Conservation (phyloP, 2,329 filamentous ascomycete species). For the Beauveria australis region DNA sequence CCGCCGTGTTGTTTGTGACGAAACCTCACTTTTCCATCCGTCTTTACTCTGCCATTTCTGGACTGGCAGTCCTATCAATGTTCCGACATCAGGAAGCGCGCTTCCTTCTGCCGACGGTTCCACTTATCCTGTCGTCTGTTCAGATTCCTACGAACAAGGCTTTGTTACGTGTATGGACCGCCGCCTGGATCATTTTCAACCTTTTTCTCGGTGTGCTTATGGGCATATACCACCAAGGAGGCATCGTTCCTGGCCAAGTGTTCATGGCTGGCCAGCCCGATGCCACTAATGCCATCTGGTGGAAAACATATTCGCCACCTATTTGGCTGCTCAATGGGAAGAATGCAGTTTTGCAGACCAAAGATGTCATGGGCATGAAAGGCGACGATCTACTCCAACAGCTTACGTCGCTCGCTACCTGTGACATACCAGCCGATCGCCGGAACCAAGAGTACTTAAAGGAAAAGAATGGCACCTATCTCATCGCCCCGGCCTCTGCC, state of each 20-base stretch:
- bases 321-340: slow-evolving; percentile 73
- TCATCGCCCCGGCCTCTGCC: slow-evolving; percentile 67
- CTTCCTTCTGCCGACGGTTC: slow-evolving; percentile 67
- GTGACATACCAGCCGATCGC: slow-evolving; percentile 49
- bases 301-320: slow-evolving; percentile 79
- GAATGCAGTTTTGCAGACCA: slow-evolving; percentile 61
- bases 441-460: slow-evolving; percentile 49
- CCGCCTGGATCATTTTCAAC: slow-evolving; percentile 63
- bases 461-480: slow-evolving; percentile 55
- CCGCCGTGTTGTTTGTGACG: slow-evolving; percentile 51
- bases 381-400: slow-evolving; percentile 52
- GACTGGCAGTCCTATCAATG: slow-evolving; percentile 60
- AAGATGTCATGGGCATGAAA: slow-evolving; percentile 66
- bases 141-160: slow-evolving; percentile 51
- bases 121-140: slow-evolving; percentile 67
- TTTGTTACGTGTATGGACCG: slow-evolving; percentile 46
- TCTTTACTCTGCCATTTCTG: slow-evolving; percentile 66
- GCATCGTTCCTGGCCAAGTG: slow-evolving; percentile 66
- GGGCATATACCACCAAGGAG: slow-evolving; percentile 77
- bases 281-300: slow-evolving; percentile 66
- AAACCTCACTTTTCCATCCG: slow-evolving; percentile 50
- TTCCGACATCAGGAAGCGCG: slow-evolving; percentile 76
- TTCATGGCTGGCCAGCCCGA: slow-evolving; percentile 64
- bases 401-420: slow-evolving; percentile 52
- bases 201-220: slow-evolving; percentile 59